A percentile compares a stretch with the other conserved stretches of the same genome.
Evolutionary conservation across 148 eudicot species (phyloP).

Genomic region (Dianthus caryophyllus): DNA sequence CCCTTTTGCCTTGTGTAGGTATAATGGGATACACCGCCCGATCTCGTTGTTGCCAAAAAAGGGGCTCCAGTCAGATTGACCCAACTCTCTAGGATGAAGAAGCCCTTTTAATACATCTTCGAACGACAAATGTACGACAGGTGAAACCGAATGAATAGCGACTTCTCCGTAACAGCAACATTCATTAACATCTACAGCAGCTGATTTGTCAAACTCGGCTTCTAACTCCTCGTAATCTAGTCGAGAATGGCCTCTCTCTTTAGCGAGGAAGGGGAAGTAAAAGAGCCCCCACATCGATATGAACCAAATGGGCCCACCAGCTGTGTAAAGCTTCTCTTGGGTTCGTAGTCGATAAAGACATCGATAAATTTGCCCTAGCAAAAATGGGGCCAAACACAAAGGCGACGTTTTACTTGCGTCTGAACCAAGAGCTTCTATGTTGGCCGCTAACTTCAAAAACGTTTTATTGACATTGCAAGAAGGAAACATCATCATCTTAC

Average conservation of each 20-base stretch:
- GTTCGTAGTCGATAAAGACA: conserved; percentile 26
- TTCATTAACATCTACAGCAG: conserved; percentile 15
- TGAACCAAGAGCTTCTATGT: conserved; percentile 21
- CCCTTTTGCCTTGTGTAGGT: conserved; percentile 6
- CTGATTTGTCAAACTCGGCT: conserved; percentile 17
- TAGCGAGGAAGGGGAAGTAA: conserved; percentile 22
- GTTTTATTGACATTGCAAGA: conserved; percentile 27
- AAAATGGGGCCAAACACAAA: conserved; percentile 20
- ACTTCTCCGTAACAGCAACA: conserved; percentile 25
- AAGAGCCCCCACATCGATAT: conserved; percentile 24
- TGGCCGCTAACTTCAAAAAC: conserved; percentile 25
- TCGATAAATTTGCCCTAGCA: conserved; percentile 24
- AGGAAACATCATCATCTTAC: conserved; percentile 28
- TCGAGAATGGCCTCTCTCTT: conserved; percentile 13
- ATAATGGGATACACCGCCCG: conserved; percentile 13
- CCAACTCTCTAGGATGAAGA: conserved; percentile 14
- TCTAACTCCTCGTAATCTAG: conserved; percentile 20
- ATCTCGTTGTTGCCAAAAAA: conserved; percentile 16
- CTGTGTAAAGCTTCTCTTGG: conserved; percentile 25
- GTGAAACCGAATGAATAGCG: conserved; percentile 17
- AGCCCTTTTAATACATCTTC: conserved; percentile 25
- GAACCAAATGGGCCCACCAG: conserved; percentile 26
- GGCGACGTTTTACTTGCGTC: conserved; percentile 9
- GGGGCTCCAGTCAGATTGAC: conserved; percentile 22
- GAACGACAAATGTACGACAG: conserved; percentile 16